Conservation (phyloP, 495 filamentous ascomycete genomes). For the Immersiella caudata region DNA sequence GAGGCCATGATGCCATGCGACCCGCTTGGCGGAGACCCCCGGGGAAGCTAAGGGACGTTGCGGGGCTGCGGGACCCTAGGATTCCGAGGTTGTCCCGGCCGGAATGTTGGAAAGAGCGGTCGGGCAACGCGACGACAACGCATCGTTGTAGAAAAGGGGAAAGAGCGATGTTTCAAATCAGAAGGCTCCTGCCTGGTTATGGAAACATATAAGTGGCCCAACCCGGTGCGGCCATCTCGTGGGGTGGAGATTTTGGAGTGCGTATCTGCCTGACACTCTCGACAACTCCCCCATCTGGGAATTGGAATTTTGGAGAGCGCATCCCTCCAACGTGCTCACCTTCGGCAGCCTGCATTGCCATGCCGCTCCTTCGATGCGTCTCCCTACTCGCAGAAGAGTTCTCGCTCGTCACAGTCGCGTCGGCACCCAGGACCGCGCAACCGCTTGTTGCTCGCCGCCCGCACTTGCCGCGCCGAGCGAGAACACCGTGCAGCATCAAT, state of each 20-base stretch:
- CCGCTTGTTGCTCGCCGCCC: slow-evolving; percentile 6
- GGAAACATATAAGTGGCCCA: not conserved
- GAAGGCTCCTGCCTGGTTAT: not conserved
- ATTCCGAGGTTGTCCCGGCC: not conserved
- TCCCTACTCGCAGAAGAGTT: not conserved
- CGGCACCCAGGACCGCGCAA: slow-evolving; percentile 14
- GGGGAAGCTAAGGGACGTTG: not conserved
- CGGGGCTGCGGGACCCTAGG: not conserved
- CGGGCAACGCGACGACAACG: not conserved
- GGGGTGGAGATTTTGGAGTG: not conserved
- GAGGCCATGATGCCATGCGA: slow-evolving; percentile 14
- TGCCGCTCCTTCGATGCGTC: not conserved
- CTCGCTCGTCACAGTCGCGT: not conserved
- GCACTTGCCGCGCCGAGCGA: slow-evolving; percentile 11
- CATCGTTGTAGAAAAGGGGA: not conserved
- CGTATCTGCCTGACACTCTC: not conserved
- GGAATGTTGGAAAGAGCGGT: not conserved
- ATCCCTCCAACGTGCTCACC: not conserved
- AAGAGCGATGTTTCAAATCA: not conserved
- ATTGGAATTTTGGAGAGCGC: not conserved
- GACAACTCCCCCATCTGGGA: not conserved
- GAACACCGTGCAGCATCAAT: not conserved
- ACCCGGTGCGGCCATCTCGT: not conserved
- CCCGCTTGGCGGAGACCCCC: not conserved
- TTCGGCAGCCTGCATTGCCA: slow-evolving; percentile 7